phyloP scores from a whole-genome alignment of 768 basidiomycete genomes.

The Leccinum longicurvipes region DNA sequence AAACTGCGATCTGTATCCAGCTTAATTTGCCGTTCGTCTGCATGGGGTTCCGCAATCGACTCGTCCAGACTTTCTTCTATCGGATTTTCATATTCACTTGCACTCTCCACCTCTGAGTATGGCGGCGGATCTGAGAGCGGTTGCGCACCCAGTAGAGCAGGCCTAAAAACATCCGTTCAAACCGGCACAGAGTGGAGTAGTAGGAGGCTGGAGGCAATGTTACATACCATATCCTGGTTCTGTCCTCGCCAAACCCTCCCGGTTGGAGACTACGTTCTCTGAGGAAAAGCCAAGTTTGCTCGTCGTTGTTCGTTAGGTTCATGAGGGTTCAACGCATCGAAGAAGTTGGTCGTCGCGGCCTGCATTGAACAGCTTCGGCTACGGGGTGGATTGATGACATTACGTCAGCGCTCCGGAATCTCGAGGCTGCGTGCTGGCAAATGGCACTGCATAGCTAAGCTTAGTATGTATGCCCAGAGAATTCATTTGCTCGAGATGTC shows the following conservation, averaged over 20 bases:
- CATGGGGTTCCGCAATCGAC: conserved; percentile 39
- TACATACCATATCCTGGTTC: conserved; percentile 56
- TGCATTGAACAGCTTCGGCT: background rate
- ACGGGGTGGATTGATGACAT: background rate
- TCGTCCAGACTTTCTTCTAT: background rate
- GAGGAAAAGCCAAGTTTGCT: conserved; percentile 45
- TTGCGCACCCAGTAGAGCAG: conserved; percentile 34
- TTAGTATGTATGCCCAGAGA: background rate
- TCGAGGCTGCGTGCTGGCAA: background rate
- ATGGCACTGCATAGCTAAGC: background rate
- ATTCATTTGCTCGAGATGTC: background rate
- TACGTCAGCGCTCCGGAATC: conserved; percentile 20
- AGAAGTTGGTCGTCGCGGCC: background rate
- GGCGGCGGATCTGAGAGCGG: conserved; percentile 36
- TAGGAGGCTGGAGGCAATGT: conserved; percentile 2
- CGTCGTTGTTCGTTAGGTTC: conserved; percentile 19
- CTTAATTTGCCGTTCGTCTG: conserved; percentile 82
- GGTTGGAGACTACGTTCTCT: conserved; percentile 48
- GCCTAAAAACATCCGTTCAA: conserved; percentile 22
- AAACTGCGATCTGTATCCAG: conserved; percentile 93
- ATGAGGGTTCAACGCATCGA: conserved; percentile 18
- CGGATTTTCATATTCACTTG: conserved; percentile 1
- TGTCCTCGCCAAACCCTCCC: conserved; percentile 61
- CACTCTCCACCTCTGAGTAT: conserved; percentile 23
- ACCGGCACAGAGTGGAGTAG: conserved; percentile 8